phyloP scores from a whole-genome alignment of 2,329 filamentous ascomycete genomes.

The Beauveria australis region DNA sequence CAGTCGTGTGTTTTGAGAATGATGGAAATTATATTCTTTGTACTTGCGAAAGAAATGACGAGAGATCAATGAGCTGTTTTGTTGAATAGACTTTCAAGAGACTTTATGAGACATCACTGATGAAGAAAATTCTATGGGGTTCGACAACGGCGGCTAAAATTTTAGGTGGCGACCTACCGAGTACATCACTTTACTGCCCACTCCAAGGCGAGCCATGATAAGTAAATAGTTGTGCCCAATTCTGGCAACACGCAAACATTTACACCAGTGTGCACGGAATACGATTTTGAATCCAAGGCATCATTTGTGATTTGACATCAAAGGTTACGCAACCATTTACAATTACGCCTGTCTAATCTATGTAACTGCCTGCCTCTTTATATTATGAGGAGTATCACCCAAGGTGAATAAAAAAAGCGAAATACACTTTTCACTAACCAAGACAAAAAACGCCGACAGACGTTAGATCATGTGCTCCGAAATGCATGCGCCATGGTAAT shows the following conservation, averaged over 20 bases:
- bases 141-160: not conserved
- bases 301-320: not conserved
- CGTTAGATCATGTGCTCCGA: conserved; percentile 9
- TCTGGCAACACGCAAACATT: not conserved
- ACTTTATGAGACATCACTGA: not conserved
- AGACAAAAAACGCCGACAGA: conserved; percentile 5
- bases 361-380: conserved; percentile 11
- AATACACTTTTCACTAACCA: conserved; percentile 4
- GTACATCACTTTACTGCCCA: not conserved
- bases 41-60: not conserved
- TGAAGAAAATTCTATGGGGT: conserved; percentile 10
- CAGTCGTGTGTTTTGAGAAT: not conserved
- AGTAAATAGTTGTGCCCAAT: too few species aligned
- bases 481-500: conserved; percentile 10
- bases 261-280: not conserved
- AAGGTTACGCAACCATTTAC: not conserved
- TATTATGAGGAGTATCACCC: conserved; percentile 11
- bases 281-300: not conserved
- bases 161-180: conserved; percentile 8
- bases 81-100: not conserved
- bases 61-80: not conserved
- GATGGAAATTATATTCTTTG: not conserved
- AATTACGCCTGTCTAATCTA: conserved; percentile 12
- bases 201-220: not conserved
- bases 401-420: conserved; percentile 1